A percentile compares a stretch with the other conserved stretches of the same genome.
Conservation (phyloP, 805 yeast genomes). For the Naumovozyma baii region DNA sequence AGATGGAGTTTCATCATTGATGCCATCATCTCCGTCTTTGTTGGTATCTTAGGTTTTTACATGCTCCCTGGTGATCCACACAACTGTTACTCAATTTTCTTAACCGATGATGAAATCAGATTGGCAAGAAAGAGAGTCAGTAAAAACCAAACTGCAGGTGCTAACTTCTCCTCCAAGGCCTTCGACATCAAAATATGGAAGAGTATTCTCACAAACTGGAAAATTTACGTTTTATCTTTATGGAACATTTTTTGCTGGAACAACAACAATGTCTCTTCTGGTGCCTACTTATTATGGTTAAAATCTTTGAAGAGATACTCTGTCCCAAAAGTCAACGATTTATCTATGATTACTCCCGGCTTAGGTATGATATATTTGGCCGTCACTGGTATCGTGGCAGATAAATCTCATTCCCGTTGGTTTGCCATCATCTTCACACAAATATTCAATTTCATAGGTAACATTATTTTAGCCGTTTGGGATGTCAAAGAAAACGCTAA, state of each 20-base stretch:
- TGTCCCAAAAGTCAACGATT: constrained; percentile 36
- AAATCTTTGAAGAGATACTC: constrained; percentile 37
- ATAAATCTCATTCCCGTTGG: constrained; percentile 44
- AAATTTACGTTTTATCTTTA: constrained; percentile 42
- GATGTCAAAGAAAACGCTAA: constrained; percentile 43
- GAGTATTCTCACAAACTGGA: constrained; percentile 46
- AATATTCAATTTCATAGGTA: constrained; percentile 42
- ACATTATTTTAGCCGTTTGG: constrained; percentile 47
- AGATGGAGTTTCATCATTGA: constrained; percentile 66
- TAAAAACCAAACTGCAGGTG: constrained; percentile 28
- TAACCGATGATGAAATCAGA: constrained; percentile 48
- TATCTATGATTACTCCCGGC: constrained; percentile 47
- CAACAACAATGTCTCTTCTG: constrained; percentile 42
- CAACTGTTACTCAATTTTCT: constrained; percentile 41
- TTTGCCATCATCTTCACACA: constrained; percentile 45
- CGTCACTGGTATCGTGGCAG: constrained; percentile 32
- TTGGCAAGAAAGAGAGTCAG: constrained; percentile 39
- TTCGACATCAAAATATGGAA: constrained; percentile 43
- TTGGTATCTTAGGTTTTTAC: constrained; percentile 48
- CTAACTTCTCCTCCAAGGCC: constrained; percentile 25
- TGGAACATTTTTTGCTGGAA: constrained; percentile 53
- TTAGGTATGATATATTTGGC: constrained; percentile 37
- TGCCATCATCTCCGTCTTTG: constrained; percentile 47
- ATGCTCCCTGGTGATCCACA: constrained; percentile 59
- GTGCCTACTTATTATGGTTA: constrained; percentile 52